Evolutionary conservation across 768 basidiomycete genomes (phyloP).

Genomic region (Tremella fuciformis): DNA sequence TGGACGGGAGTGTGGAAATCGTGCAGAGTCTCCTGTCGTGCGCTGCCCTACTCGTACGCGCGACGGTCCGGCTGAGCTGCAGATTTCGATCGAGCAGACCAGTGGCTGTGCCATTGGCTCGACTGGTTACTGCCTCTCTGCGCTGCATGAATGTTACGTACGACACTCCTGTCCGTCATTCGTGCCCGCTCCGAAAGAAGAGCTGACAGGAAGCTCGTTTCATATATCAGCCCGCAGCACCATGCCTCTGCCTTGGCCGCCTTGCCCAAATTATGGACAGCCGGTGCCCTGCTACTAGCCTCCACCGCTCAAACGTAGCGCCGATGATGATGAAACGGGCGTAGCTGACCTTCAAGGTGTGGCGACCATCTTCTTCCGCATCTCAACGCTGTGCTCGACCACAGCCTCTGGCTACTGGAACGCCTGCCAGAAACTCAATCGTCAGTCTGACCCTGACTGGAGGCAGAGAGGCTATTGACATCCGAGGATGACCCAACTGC

Average conservation of each 20-base stretch:
- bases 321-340: background rate
- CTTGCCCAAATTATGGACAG: slow-evolving; percentile 36
- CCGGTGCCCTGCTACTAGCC: slow-evolving; percentile 33
- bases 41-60: background rate
- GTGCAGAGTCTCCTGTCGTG: slow-evolving; percentile 36
- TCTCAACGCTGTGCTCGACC: slow-evolving; percentile 44
- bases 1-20: slow-evolving; percentile 41
- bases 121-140: slow-evolving; percentile 41
- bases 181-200: background rate
- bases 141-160: slow-evolving; percentile 41
- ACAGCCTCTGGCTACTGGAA: slow-evolving; percentile 47
- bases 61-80: background rate
- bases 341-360: slow-evolving; percentile 22
- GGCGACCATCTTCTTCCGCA: slow-evolving; percentile 49
- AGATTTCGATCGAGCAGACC: slow-evolving; percentile 43
- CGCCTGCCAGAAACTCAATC: slow-evolving; percentile 17
- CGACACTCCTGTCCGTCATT: slow-evolving; percentile 35
- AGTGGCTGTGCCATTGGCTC: slow-evolving; percentile 49
- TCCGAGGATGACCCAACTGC: slow-evolving; percentile 21
- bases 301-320: slow-evolving; percentile 27
- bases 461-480: slow-evolving; percentile 13
- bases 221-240: slow-evolving; percentile 40
- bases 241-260: slow-evolving; percentile 35
- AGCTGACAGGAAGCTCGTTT: slow-evolving; percentile 35
- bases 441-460: slow-evolving; percentile 18